Evolutionary conservation across 352 stramenopile species (phyloP).

Genomic region (Phytophthora tentaculata): DNA sequence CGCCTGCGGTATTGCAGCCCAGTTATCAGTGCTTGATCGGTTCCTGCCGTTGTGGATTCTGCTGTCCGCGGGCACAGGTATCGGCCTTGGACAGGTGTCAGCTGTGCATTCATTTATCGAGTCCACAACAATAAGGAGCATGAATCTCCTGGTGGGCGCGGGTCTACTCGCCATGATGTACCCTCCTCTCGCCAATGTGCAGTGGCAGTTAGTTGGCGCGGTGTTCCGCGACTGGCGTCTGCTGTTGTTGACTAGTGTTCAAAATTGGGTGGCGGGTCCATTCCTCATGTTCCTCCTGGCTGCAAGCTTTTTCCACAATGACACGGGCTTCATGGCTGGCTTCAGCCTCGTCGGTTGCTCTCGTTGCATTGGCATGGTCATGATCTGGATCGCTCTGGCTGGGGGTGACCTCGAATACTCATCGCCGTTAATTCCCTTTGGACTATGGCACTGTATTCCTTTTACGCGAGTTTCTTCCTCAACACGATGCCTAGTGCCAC

Average conservation of each 20-base stretch:
- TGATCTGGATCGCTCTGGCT: constrained; percentile 80
- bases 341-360: constrained; percentile 75
- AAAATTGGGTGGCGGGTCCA: constrained; percentile 71
- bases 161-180: constrained; percentile 73
- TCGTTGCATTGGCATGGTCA: constrained; percentile 84
- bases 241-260: constrained; percentile 54
- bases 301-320: constrained; percentile 53
- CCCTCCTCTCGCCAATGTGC: constrained; percentile 59
- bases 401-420: constrained; percentile 71
- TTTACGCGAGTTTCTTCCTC: constrained; percentile 63
- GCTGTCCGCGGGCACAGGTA: constrained; percentile 41
- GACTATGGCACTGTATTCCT: constrained; percentile 68
- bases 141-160: constrained; percentile 60
- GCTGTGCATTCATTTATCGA: constrained; percentile 50
- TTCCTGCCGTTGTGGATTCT: constrained; percentile 74
- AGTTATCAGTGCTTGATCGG: constrained; percentile 58
- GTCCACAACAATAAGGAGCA: constrained; percentile 50
- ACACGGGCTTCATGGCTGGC: constrained; percentile 62
- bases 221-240: constrained; percentile 57
- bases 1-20: not conserved
- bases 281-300: constrained; percentile 64
- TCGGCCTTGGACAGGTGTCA: constrained; percentile 53
- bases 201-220: constrained; percentile 51
- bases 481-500: constrained; percentile 51
- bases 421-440: constrained; percentile 75